Evolutionary conservation across 2,329 filamentous ascomycete genomes (phyloP), one percentile per base, ranked within the genome.

Genomic region (Botryotinia narcissicola): DNA sequence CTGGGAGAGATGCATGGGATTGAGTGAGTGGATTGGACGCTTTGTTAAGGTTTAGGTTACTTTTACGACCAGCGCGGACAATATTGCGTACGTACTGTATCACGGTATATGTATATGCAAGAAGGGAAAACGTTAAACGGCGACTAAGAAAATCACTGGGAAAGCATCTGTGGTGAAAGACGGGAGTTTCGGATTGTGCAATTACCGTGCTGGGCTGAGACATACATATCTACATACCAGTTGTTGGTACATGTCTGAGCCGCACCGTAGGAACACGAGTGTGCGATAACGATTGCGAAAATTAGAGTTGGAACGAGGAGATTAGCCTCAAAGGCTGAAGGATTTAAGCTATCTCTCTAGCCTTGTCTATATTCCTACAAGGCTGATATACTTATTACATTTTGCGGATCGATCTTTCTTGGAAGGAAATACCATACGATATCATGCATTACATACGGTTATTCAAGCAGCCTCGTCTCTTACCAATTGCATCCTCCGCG

Each of bases 371-470:
- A 57, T 42, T 57, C n/a, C 48, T 32, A 68, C 37, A 20, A 68
- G 66, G 66, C 66, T 68, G 48, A 16, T 32, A 29, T 54, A 7
- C 37, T 54, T 40, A 40, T 54, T 40, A 40, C 35, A 1, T 7
- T 68, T 20, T 54, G 64, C 48, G 46, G 64, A 40, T 68, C 35
- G 64, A 29, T 12, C 22, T 10, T 40, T 67, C 64, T 35, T 22
- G 29, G 16, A 18, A 10, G 35, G 1, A 54, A 42, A 40, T 37
- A 32, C 37, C 10, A 40, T 4, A 68, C 14, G 35, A 46, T 18
- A 70, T 32, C 42, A 89, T 88, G 87, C 86, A 89, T 76, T 91
- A 91, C 80, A 84, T 93, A 78, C 90, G 91, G 75, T 92, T 92
- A 78, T 84, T 93, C 77, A 92, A 92, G 78, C 83, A 87, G 2